Evolutionary conservation across 805 yeast species (phyloP).

Genomic region (Barnettozyma botsteinii): DNA sequence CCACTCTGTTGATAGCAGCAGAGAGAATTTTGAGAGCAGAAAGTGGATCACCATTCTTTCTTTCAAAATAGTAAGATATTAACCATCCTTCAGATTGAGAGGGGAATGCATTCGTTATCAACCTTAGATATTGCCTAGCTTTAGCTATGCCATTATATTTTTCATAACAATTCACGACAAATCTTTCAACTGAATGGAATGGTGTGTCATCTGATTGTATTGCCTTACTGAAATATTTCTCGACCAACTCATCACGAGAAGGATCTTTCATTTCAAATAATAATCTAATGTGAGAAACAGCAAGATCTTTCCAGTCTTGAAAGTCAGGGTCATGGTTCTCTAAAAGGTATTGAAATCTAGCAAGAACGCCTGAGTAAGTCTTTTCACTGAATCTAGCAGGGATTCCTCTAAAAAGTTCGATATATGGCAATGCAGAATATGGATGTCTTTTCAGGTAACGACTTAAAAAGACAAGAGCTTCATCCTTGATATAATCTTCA

Average conservation of each 20-base stretch:
- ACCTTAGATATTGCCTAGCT: slow-evolving; percentile 25
- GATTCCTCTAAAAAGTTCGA: slow-evolving; percentile 12
- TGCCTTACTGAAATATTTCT: slow-evolving; percentile 5
- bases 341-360: slow-evolving; percentile 1
- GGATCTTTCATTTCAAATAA: neutral
- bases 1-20: slow-evolving; percentile 27
- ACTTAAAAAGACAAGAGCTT: neutral
- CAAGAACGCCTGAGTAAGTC: neutral
- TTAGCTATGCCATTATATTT: slow-evolving; percentile 25
- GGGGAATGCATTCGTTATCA: slow-evolving; percentile 25
- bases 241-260: neutral
- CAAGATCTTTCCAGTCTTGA: slow-evolving; percentile 32
- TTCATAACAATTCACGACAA: slow-evolving; percentile 32
- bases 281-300: slow-evolving; percentile 15
- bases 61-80: slow-evolving; percentile 36
- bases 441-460: slow-evolving; percentile 13
- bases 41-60: slow-evolving; percentile 23
- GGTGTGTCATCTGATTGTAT: slow-evolving; percentile 22
- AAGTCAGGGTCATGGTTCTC: slow-evolving; percentile 12
- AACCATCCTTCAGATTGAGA: slow-evolving; percentile 45
- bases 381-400: neutral
- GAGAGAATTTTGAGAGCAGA: slow-evolving; percentile 27
- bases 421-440: slow-evolving; percentile 7
- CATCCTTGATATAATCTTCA: too few species aligned
- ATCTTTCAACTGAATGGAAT: slow-evolving; percentile 40